Conservation (phyloP, 148 eudicot species). For the Rheum nobile region DNA sequence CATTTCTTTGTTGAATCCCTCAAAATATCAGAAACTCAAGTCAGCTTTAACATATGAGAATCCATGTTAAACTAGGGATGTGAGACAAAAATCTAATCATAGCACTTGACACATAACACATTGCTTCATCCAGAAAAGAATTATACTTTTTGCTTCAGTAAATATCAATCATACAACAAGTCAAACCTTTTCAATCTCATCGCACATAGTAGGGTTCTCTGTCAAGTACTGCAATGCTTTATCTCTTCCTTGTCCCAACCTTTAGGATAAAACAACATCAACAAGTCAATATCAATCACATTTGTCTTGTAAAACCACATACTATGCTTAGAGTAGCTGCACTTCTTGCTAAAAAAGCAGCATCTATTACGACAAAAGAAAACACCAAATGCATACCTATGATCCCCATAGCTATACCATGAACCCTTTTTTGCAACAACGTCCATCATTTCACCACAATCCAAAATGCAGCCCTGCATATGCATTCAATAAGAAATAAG, state of each 20-base stretch:
- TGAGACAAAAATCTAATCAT: too few relatives aligned
- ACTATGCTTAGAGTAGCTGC: background rate
- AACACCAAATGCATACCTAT: conserved; percentile 35
- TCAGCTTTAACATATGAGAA: background rate
- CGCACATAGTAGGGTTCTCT: conserved; percentile 63
- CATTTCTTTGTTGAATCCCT: background rate
- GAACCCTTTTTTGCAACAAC: conserved; percentile 80
- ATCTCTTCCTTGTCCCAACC: conserved; percentile 98
- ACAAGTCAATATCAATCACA: background rate
- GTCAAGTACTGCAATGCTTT: conserved; percentile 69
- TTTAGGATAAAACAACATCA: conserved; percentile 12
- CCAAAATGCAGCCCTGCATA: conserved; percentile 82
- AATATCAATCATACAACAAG: too few relatives aligned
- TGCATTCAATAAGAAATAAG: conserved; percentile 10
- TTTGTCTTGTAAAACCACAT: background rate
- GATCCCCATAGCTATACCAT: conserved; percentile 89
- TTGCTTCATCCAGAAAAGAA: background rate
- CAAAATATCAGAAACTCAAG: background rate
- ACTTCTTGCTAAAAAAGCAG: background rate
- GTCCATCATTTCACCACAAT: conserved; percentile 87
- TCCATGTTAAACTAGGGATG: background rate
- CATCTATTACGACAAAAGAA: background rate
- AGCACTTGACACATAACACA: background rate
- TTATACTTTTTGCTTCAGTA: background rate
- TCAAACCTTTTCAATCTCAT: conserved; percentile 84